Base-by-base conservation (phyloP, 805 yeast species). In the Candida caryicola region DNA sequence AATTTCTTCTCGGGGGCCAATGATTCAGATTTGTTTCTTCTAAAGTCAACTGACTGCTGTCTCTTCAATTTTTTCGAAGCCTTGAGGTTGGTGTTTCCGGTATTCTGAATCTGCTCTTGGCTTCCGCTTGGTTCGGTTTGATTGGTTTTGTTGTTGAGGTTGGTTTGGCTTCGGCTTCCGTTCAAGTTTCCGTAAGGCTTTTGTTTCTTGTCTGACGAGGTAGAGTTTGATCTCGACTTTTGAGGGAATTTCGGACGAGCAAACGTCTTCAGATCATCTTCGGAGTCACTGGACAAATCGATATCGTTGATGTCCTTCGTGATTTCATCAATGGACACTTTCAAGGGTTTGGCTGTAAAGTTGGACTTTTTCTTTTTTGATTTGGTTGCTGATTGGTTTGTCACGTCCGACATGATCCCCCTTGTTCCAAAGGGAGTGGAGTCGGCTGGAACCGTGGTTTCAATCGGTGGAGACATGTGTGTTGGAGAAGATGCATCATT, bases 291-390 rank as follows among this genome's bases (percentile, higher is more conserved):
- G 29, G 61, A 55, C 36, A 61, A 51, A 2, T 48, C 35, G 4
- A 60, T 48, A 6, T 49, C 62, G 17, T 45, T 48, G 25, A 62
- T 49, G 43, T 60, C 67, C 17, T 45, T 45, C 12, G 60, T 59
- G 23, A 62, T 52, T 33, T 60, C 66, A 21, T 41, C 50, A 7
- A 52, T 31, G 1, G 48, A 26, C 13, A 54, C 40, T 25, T 43
- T 41, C 17, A 41, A 32, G 23, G 35, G 29, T 16, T 37, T 27
- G n/a, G 27, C 12, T 25, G 33, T 33, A 9, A 27, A 2, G 35
- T 17, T 13, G 7, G 34, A 43, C 10, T 23, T 31, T 30, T 40
- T 44, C 28, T 29, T 41, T 15, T 17, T 25, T 16, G 19, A 21
- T 21, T 21, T 21, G 25, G 25, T 21, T n/a, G n/a, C n/a, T 7